These are phyloP conservation scores for Discostella stelligeroides DNA, from an alignment of 108 stramenopile species.

Conservation along the genomic window DNA sequence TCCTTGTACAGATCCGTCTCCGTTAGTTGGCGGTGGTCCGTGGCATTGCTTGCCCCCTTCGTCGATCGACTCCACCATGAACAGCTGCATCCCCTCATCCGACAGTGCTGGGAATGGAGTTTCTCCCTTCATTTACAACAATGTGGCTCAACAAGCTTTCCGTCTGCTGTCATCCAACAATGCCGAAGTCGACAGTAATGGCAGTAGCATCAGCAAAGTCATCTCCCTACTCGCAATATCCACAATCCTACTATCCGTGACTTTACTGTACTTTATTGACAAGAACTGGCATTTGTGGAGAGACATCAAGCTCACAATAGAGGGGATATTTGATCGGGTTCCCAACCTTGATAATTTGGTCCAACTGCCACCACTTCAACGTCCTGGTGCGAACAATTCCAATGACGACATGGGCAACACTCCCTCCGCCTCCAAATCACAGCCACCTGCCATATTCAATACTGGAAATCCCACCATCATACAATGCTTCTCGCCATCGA, in stretches of 20 bases:
- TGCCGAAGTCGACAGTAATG: not conserved
- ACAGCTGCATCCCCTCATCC: not conserved
- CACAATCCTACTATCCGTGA: constrained; percentile 13
- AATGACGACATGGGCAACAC: not conserved
- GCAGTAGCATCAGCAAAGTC: constrained; percentile 7
- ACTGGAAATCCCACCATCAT: constrained; percentile 59
- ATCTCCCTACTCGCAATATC: constrained; percentile 31
- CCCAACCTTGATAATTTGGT: constrained; percentile 30
- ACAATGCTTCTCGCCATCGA: constrained; percentile 94
- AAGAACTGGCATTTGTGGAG: constrained; percentile 44
- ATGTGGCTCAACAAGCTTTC: constrained; percentile 20
- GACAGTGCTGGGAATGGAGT: not conserved
- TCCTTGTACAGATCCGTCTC: too few relatives aligned
- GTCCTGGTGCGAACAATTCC: not conserved
- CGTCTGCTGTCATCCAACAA: constrained; percentile 15
- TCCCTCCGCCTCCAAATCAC: constrained; percentile 5
- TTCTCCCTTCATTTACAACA: constrained; percentile 16
- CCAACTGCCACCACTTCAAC: constrained; percentile 3
- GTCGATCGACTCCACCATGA: constrained; percentile 20
- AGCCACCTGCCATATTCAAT: constrained; percentile 44
- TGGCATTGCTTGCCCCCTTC: too few relatives aligned
- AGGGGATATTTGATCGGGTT: constrained; percentile 34
- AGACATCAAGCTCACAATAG: constrained; percentile 44
- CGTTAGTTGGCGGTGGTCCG: too few relatives aligned
- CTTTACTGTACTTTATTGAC: constrained; percentile 26